Percentiles rank a stretch among this genome's conserved stretches.
Evolutionary conservation across 768 basidiomycete genomes (phyloP).

Genomic region (Coprinellus micaceus): DNA sequence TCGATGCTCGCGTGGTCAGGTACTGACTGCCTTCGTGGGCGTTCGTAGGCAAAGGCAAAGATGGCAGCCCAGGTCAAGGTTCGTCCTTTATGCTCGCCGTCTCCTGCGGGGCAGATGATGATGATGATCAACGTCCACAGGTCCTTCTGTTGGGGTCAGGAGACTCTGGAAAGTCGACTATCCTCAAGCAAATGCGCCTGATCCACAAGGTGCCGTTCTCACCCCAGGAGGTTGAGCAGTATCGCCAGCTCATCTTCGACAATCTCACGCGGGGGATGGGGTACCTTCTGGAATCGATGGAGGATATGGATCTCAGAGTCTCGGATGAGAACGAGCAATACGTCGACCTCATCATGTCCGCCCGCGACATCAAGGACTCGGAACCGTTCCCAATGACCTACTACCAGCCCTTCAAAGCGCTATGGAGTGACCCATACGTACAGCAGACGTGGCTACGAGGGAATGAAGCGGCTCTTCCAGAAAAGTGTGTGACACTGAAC

Average conservation of each 20-base stretch:
- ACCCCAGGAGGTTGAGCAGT: conserved; percentile 77
- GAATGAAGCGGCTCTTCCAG: conserved; percentile 88
- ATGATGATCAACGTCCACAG: conserved; percentile 31
- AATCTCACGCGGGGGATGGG: conserved; percentile 87
- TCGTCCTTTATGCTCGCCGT: conserved; percentile 10
- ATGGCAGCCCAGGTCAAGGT: conserved; percentile 77
- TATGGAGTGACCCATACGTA: conserved; percentile 79
- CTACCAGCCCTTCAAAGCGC: conserved; percentile 57
- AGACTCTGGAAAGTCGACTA: conserved; percentile 90
- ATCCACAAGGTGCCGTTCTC: conserved; percentile 89
- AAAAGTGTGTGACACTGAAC: conserved; percentile 27
- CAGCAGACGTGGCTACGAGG: conserved; percentile 76
- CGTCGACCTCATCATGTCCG: conserved; percentile 62
- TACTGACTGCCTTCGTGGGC: background rate
- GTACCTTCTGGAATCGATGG: conserved; percentile 82
- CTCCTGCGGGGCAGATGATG: background rate
- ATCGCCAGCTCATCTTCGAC: conserved; percentile 88
- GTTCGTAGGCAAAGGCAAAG: conserved; percentile 64
- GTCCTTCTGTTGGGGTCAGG: conserved; percentile 89
- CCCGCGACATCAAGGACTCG: conserved; percentile 70
- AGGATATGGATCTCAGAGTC: conserved; percentile 80
- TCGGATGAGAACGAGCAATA: conserved; percentile 54
- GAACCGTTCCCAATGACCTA: conserved; percentile 74
- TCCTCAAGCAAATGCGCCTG: conserved; percentile 97
- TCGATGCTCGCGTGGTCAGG: conserved; percentile 3